phyloP scores from a whole-genome alignment of 2,329 filamentous ascomycete genomes.

The Phaeosphaeriaceae sp. region DNA sequence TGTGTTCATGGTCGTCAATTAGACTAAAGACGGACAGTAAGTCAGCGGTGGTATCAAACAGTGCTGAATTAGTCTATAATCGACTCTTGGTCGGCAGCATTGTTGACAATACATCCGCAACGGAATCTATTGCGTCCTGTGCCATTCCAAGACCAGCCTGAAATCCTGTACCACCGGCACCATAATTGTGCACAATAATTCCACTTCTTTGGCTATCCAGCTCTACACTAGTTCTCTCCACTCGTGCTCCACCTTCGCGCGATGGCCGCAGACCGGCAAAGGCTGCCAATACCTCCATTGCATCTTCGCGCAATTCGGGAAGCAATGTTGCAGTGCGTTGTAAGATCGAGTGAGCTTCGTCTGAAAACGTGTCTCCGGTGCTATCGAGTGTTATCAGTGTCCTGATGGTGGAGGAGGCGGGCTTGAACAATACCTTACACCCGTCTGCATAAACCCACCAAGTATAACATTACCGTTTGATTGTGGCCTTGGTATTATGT shows the following conservation, averaged over 20 bases:
- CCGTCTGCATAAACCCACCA: constrained; percentile 28
- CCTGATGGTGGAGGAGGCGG: neutral
- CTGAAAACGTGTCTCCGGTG: constrained; percentile 20
- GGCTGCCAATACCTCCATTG: constrained; percentile 21
- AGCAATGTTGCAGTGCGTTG: constrained; percentile 18
- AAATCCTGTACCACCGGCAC: constrained; percentile 22
- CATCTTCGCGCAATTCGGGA: constrained; percentile 15
- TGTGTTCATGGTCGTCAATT: no score
- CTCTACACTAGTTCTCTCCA: constrained; percentile 16
- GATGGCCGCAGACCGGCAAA: constrained; percentile 24
- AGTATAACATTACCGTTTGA: constrained; percentile 28
- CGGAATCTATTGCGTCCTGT: constrained; percentile 14
- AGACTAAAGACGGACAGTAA: no score
- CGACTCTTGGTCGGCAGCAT: constrained; percentile 4
- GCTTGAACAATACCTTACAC: constrained; percentile 12
- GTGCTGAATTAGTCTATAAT: no score
- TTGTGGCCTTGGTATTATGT: constrained; percentile 25
- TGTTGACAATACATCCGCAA: constrained; percentile 10
- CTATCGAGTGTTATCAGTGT: constrained; percentile 3
- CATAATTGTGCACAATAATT: constrained; percentile 24
- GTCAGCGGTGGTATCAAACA: no score
- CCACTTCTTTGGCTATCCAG: constrained; percentile 5
- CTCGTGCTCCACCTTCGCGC: constrained; percentile 21
- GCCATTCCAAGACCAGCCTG: constrained; percentile 28
- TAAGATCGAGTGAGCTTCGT: constrained; percentile 22